Base-by-base conservation (phyloP, 768 basidiomycete species). In the Termitomyces sp. region DNA sequence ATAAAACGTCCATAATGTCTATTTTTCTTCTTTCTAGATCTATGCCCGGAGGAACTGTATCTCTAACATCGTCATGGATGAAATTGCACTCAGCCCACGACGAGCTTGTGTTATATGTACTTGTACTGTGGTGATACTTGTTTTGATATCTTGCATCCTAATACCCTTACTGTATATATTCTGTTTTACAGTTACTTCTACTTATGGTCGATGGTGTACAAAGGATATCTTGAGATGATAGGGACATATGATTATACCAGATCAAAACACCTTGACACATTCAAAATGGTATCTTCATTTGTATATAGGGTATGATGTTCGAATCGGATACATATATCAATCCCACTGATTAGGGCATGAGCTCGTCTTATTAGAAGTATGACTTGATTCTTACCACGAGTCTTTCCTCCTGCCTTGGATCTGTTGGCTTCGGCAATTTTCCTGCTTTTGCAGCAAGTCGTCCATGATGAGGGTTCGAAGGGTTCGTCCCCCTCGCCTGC, bases 381-480 rank as follows among this genome's bases (percentile, higher is more conserved):
- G 45, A 38, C 34, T 47, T 34, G n/a, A 62, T 60, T 63, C 66
- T 62, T 36, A 72, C 73, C 67, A 73, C 66, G 48, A 73, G 69
- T 17, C 67, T 63, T 40, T 71, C 67, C 50, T 74, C 73, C 66
- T 76, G 70, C 50, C 60, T 63, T 48, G 72, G 67, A 68, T 76
- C 73, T 32, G 64, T 67, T 56, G 65, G 57, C 64, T 75, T 77
- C 48, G 73, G 73, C 63, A 79, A 77, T 53, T 76, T 76, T 45
- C 73, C 77, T 53, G 73, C 72, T 65, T 81, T 74, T 36, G 74
- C 68, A 56, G 82, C 76, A 42, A 85, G 75, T 56, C 75, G 75
- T 31, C 83, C 83, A 66, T 73, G 73, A 49, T 81, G 79, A 20
- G 83, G 82, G 65, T 83, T 80, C 45, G 77, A 71, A 38, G 73